A percentile compares a stretch with the other conserved stretches of the same genome.
phyloP scores from a whole-genome alignment of 148 eudicot genomes.

The Gaultheria prostrata region DNA sequence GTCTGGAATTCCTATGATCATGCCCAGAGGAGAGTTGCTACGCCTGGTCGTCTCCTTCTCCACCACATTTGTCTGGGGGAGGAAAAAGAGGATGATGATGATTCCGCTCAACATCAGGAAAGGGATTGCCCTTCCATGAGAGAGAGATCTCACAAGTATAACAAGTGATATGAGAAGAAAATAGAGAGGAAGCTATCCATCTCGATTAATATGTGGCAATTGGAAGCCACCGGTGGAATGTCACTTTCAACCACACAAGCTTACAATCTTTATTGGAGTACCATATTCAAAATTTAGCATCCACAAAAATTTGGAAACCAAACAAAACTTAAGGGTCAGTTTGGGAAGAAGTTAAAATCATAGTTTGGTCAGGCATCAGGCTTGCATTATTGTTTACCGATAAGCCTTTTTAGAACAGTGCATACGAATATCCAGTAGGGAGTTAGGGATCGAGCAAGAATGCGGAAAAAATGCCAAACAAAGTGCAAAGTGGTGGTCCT shows the following conservation, averaged over 20 bases:
- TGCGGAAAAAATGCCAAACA: slow-evolving; percentile 3
- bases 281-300: neutral
- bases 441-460: slow-evolving; percentile 7
- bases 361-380: neutral
- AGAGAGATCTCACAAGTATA: no score
- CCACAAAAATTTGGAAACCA: neutral
- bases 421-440: slow-evolving; percentile 22
- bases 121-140: no score
- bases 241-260: neutral
- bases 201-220: no score
- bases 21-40: neutral
- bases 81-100: neutral
- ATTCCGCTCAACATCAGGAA: no score
- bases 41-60: neutral
- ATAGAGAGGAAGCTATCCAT: no score
- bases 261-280: neutral
- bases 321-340: neutral
- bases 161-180: no score
- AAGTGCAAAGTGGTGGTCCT: slow-evolving; percentile 5
- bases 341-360: neutral
- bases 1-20: neutral
- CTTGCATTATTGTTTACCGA: slow-evolving; percentile 11
- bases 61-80: neutral
- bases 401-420: neutral
- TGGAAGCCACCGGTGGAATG: no score